Conservation (phyloP, 495 filamentous ascomycete species). For the Aspergillus asperescens region DNA sequence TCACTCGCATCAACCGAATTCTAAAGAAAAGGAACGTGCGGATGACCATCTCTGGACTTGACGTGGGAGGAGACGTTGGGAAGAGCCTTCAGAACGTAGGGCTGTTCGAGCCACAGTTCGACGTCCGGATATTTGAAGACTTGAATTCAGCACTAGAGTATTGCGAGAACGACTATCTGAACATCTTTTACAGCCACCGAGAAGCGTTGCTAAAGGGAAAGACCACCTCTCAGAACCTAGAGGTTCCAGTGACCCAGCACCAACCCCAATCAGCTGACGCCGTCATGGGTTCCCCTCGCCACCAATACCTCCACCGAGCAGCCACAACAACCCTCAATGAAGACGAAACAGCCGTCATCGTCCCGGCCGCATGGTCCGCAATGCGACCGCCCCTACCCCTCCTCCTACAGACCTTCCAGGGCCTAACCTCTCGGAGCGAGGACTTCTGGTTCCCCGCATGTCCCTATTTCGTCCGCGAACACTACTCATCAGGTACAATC, state of each 20-base stretch:
- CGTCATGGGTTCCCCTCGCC: constrained; percentile 71
- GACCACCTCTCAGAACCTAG: constrained; percentile 30
- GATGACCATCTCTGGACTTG: constrained; percentile 75
- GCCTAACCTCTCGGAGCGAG: constrained; percentile 68
- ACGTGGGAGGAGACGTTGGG: constrained; percentile 66
- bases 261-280: constrained; percentile 31
- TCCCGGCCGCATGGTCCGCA: constrained; percentile 60
- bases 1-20: constrained; percentile 84
- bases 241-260: constrained; percentile 44
- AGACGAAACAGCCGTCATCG: constrained; percentile 42
- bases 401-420: constrained; percentile 87
- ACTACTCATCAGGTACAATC: constrained; percentile 61
- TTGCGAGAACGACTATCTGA: constrained; percentile 92
- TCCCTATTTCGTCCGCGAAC: constrained; percentile 63
- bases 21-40: constrained; percentile 66
- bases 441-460: constrained; percentile 88
- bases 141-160: constrained; percentile 88
- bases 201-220: constrained; percentile 34
- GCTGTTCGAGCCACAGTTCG: constrained; percentile 60
- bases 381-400: constrained; percentile 87
- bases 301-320: constrained; percentile 68
- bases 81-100: constrained; percentile 74
- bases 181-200: constrained; percentile 65
- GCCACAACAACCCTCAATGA: constrained; percentile 68
- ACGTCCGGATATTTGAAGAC: constrained; percentile 75